Conservation (phyloP, 176 grass and related monocot genomes). For the Bothriochloa decipiens region DNA sequence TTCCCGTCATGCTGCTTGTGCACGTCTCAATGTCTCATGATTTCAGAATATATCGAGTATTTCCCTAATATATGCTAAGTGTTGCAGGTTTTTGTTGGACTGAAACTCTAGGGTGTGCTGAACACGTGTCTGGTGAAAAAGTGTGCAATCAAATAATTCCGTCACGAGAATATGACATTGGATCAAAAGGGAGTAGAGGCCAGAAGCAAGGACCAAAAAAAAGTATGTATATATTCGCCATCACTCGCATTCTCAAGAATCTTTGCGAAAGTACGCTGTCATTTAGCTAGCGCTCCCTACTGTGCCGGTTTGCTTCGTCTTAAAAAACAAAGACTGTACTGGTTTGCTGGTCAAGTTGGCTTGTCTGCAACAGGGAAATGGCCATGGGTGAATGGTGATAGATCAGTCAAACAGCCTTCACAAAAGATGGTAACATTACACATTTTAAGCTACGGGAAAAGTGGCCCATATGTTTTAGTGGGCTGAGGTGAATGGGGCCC, state of each 20-base stretch:
- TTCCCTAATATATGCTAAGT: not conserved
- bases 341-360: slow-evolving; percentile 7
- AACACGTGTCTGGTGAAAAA: slow-evolving; percentile 17
- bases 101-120: not conserved
- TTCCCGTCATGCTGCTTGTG: not conserved
- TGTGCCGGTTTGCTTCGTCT: slow-evolving; percentile 25
- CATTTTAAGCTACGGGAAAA: not conserved
- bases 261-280: slow-evolving; percentile 37
- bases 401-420: not conserved
- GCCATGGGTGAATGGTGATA: too few species aligned
- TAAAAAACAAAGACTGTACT: not conserved
- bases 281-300: slow-evolving; percentile 10
- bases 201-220: slow-evolving; percentile 3
- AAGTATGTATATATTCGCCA: slow-evolving; percentile 40
- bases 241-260: slow-evolving; percentile 43
- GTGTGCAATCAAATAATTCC: slow-evolving; percentile 5
- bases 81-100: not conserved
- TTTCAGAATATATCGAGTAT: not conserved
- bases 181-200: slow-evolving; percentile 24
- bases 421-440: not conserved
- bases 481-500: not conserved
- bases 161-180: slow-evolving; percentile 40
- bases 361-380: not conserved
- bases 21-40: not conserved
- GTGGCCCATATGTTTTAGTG: not conserved